Conservation (phyloP, 192 early-diverging fungal genomes). For the Coemansia sp. region DNA sequence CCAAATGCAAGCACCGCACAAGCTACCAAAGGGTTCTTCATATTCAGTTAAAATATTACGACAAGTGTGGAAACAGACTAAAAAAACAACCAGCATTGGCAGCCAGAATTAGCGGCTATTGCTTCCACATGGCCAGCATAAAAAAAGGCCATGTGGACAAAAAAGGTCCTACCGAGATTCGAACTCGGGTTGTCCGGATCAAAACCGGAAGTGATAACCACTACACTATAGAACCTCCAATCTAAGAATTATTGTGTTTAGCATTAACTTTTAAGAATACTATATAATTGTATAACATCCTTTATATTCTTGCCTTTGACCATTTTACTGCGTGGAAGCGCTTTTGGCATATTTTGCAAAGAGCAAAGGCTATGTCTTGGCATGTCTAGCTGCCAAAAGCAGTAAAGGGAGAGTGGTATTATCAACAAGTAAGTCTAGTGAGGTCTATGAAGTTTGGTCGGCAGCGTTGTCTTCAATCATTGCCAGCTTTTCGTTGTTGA, state of each 20-base stretch:
- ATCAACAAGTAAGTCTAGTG: not conserved
- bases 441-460: not conserved
- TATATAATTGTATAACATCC: not conserved
- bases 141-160: too few relatives aligned
- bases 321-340: not conserved
- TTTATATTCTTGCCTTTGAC: not conserved
- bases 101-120: too few relatives aligned
- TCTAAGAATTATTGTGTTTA: not conserved
- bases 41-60: not conserved
- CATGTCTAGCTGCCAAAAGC: not conserved
- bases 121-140: too few relatives aligned
- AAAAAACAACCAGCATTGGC: too few relatives aligned
- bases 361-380: not conserved
- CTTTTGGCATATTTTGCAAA: not conserved
- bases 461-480: constrained; percentile 13
- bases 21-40: not conserved
- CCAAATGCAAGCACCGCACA: not conserved
- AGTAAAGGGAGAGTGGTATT: not conserved
- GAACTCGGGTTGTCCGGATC: constrained; percentile 40
- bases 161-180: constrained; percentile 38
- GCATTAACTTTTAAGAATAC: not conserved
- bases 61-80: too few relatives aligned
- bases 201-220: constrained; percentile 39
- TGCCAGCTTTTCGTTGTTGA: constrained; percentile 57
- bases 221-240: constrained; percentile 28